Evolutionary conservation across 192 early-diverging fungal species (phyloP), one percentile per base, ranked within the genome.

Genomic region (Lobosporangium transversale): DNA sequence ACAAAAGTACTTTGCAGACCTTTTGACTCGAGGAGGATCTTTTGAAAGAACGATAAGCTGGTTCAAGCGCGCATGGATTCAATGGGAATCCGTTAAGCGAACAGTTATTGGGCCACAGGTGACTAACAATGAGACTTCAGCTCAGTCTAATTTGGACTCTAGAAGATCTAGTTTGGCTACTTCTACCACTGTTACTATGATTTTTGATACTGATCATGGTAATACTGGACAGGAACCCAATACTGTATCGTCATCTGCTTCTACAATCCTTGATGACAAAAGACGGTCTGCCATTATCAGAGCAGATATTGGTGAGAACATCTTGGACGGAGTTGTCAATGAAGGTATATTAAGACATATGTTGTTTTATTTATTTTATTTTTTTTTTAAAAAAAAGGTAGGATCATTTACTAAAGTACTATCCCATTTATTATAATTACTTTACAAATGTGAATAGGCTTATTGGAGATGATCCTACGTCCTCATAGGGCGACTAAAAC

Each of bases 1-100:
- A 54, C 73, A 64, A 36, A 70, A 71, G 49, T 78, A 76, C 49
- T 83, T 83, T 55, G 62, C 64, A 58, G 66, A 70, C 14, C 68
- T 68, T 15, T 30, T 73, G 9, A 47, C 53, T n/a, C 62, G 62
- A 15, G 67, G 64, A 24, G 68, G 75, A 43, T 42, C 63, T 0
- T 33, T 68, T 23, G 50, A 73, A 3, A 53, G 75, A 3, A 68
- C 70, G 11, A 44, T 29, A n/a, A 51, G 51, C 2, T 83, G 82
- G 82, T 66, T 80, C 33, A 68, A 74, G 52, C 50, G 43, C 14
- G 63, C 68, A 0, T 83, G 82, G 79, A 54, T 61, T 33, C 65
- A 66, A 36, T 76, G 73, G 73, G 79, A 66, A 30, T 51, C 32
- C 20, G 79, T 68, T 8, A 66, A 68, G 30, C 55, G 42, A 51